Evolutionary conservation across 179 eudicot species (phyloP).

Genomic region (Beta macrorhiza): DNA sequence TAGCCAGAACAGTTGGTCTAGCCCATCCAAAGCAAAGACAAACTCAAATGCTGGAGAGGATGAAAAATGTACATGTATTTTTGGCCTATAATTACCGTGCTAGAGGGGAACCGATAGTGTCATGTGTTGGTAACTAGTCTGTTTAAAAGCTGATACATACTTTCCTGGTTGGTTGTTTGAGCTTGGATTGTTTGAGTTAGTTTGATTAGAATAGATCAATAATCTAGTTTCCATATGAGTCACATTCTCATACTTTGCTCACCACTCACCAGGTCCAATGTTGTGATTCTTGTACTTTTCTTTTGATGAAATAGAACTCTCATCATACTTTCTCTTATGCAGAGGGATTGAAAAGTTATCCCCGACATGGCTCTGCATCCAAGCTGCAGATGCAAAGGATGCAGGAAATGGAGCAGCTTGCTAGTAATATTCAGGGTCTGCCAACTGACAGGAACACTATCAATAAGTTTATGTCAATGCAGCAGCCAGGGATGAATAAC

Average conservation of each 20-base stretch:
- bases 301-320: background rate
- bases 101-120: too few relatives aligned
- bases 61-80: too few relatives aligned
- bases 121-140: too few relatives aligned
- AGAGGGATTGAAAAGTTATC: conserved; percentile 85
- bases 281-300: background rate
- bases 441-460: conserved; percentile 61
- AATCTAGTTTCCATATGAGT: background rate
- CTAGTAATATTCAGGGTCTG: conserved; percentile 52
- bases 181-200: background rate
- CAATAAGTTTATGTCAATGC: conserved; percentile 57
- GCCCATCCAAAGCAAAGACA: too few relatives aligned
- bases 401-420: conserved; percentile 68
- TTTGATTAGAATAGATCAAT: background rate
- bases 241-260: background rate
- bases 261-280: background rate
- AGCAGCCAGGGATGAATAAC: conserved; percentile 55
- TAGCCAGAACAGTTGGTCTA: too few relatives aligned
- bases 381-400: conserved; percentile 62
- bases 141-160: too few relatives aligned
- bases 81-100: too few relatives aligned
- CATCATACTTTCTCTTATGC: conserved; percentile 27
- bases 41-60: too few relatives aligned
- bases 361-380: conserved; percentile 53
- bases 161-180: background rate